phyloP scores from a whole-genome alignment of 257 asterid genomes.

The Solanum chiquidenum region DNA sequence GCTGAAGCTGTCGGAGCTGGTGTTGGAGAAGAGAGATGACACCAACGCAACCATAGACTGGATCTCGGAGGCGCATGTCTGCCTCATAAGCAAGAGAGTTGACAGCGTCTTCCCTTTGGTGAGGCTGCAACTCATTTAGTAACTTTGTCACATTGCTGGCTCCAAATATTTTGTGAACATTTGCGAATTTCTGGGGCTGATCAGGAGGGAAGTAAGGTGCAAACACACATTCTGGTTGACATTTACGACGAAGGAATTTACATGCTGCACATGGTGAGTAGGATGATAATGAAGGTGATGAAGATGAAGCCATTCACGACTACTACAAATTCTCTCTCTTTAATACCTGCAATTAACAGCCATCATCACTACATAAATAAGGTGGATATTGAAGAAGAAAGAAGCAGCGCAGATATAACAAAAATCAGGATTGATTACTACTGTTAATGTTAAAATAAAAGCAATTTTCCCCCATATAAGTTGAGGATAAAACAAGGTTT shows the following conservation, averaged over 20 bases:
- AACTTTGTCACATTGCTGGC: constrained; percentile 73
- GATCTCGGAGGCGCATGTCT: constrained; percentile 73
- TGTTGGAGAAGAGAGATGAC: constrained; percentile 75
- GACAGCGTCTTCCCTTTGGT: constrained; percentile 68
- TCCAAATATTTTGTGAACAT: constrained; percentile 66
- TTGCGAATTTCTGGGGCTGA: constrained; percentile 64
- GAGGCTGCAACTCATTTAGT: constrained; percentile 62
- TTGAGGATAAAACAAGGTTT: constrained; percentile 2
- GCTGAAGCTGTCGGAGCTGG: constrained; percentile 72
- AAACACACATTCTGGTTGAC: constrained; percentile 66
- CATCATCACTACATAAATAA: neutral
- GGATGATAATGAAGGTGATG: constrained; percentile 40
- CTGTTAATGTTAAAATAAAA: neutral
- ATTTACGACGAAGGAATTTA: constrained; percentile 64
- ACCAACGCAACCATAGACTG: constrained; percentile 74
- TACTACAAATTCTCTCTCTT: neutral
- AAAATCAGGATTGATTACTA: neutral
- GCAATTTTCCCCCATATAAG: neutral
- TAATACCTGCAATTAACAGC: neutral
- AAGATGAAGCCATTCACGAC: neutral
- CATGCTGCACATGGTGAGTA: constrained; percentile 71
- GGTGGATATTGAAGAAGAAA: neutral
- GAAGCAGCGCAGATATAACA: neutral
- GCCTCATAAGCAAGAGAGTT: constrained; percentile 66
- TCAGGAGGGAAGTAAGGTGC: constrained; percentile 75